These are phyloP conservation scores for Candida verbasci DNA, from an alignment of 805 yeast genomes.

Conservation along the genomic window DNA sequence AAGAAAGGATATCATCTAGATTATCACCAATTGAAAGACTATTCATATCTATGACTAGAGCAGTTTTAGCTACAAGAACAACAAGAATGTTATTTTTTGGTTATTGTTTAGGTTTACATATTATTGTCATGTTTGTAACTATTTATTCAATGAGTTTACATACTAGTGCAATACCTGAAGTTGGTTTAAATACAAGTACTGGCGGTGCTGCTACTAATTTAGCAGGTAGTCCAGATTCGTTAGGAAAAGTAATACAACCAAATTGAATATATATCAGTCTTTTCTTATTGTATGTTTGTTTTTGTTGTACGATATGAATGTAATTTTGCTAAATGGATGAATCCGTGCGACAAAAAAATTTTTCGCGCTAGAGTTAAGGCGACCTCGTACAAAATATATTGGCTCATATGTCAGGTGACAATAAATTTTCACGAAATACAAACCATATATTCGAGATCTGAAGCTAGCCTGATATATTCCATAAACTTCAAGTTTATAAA, in stretches of 20 bases:
- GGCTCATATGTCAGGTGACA: no score
- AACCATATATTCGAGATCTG: no score
- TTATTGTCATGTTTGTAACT: conserved; percentile 62
- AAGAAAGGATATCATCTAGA: conserved; percentile 66
- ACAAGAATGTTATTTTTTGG: conserved; percentile 68
- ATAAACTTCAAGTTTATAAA: no score
- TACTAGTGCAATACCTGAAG: conserved; percentile 43
- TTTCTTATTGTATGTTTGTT: no score
- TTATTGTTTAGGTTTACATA: conserved; percentile 74
- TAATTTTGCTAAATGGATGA: no score
- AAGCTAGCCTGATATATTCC: no score
- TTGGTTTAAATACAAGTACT: conserved; percentile 36
- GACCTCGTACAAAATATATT: no score
- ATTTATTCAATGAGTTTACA: conserved; percentile 36
- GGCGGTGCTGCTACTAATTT: conserved; percentile 31
- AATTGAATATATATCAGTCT: no score
- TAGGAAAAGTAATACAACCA: conserved; percentile 1
- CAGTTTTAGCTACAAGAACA: conserved; percentile 68
- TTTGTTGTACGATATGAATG: no score
- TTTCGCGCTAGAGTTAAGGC: no score
- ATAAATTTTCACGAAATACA: no score
- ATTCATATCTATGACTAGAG: conserved; percentile 67
- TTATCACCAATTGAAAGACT: conserved; percentile 76
- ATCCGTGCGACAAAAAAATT: no score
- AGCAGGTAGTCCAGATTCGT: conserved; percentile 11